Percentiles rank a stretch among this genome's conserved stretches.
Evolutionary conservation across 2,329 filamentous ascomycete species (phyloP).

Genomic region (Ophiocordyceps unilateralis): DNA sequence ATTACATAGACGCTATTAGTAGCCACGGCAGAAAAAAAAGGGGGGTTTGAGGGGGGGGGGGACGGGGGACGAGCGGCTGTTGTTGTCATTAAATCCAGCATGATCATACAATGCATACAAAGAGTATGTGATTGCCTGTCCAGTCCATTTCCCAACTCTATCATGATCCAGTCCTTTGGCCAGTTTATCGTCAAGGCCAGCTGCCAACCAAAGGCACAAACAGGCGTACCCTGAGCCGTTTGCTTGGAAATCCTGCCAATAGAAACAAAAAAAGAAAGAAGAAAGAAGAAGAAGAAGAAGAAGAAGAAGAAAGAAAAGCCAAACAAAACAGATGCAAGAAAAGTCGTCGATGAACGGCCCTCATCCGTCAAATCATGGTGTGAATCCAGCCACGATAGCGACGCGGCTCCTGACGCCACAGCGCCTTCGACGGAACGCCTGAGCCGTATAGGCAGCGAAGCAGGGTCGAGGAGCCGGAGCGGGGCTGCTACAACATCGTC

Average conservation of each 20-base stretch:
- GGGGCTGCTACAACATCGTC: neutral
- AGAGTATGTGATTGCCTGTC: neutral
- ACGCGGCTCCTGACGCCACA: slow-evolving; percentile 1
- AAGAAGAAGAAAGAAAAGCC: neutral
- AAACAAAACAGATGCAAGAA: too few species aligned
- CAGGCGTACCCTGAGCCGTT: neutral
- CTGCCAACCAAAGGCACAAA: neutral
- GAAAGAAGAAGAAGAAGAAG: neutral
- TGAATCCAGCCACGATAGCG: slow-evolving; percentile 1
- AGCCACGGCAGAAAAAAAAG: neutral
- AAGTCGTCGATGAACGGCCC: too few species aligned
- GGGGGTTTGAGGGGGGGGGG: too few species aligned
- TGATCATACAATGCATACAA: neutral
- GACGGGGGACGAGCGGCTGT: too few species aligned
- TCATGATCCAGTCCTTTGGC: neutral
- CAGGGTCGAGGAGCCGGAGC: neutral
- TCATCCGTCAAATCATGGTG: neutral
- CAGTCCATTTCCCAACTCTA: neutral
- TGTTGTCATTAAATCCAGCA: neutral
- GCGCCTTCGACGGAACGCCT: neutral
- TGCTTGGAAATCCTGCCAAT: neutral
- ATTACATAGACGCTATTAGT: neutral
- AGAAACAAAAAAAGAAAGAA: neutral
- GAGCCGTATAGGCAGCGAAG: slow-evolving; percentile 1
- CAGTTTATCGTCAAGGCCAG: neutral